Evolutionary conservation across 306 rosid genomes (phyloP), one percentile per base, ranked within the genome.

Genomic region (Malus fusca): DNA sequence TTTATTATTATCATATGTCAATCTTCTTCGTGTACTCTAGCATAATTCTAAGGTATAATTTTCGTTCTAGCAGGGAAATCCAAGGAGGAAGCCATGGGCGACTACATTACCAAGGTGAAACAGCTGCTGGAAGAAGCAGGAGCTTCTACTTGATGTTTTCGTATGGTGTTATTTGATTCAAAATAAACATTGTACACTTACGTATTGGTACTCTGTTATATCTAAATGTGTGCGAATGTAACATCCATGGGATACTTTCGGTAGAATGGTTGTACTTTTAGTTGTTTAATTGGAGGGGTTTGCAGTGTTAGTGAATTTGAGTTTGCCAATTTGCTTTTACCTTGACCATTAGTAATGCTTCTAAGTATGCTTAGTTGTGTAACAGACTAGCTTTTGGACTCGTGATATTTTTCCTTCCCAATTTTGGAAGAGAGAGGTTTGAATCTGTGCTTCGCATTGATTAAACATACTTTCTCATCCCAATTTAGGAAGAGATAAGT

Each of bases 91-190:
- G 97, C 97, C 4, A 90, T 89, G 97, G 66, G 40, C 17, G 99
- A 95, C 78, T 95, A 95, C 66, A 80, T 90, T 82, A 92, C 97
- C 63, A 92, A 92, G 91, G 97, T 95, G 91, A 95, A 95, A 83
- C 97, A 92, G 81, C 76, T 95, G 79, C 86, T 73, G 84, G 99
- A 90, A 86, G 92, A 35, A 72, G 95, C 95, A 5, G 88, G 89
- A 53, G 14, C 81, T 43, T 8, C 87, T 68, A 83, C 81, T 77
- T 91, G 87, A 91, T 48, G 42, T 71, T 59, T 72, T 51, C 68
- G 48, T 65, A 60, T 4, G 63, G 25, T 68, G 64, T 68, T 31
- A 42, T n/a, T 67, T 64, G 71, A 68, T 77, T 63, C 56, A 78
- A 67, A 83, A 81, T 83, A 85, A 90, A 67, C 68, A 69, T 44